Evolutionary conservation across 495 filamentous ascomycete species (phyloP).

Genomic region (Daldinia decipiens): DNA sequence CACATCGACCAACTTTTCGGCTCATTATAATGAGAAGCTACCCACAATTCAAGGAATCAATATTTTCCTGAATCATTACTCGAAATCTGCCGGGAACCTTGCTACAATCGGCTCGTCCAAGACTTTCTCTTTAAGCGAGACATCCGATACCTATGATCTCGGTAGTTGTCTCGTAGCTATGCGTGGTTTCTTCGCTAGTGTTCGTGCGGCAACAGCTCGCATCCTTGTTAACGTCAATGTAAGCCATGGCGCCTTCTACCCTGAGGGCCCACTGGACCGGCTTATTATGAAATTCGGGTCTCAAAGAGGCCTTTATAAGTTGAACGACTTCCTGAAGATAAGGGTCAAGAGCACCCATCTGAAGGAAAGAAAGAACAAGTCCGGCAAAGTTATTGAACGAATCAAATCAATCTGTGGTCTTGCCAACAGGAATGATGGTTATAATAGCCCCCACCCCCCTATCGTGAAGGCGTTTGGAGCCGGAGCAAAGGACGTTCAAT

Average conservation of each 20-base stretch:
- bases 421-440: constrained; percentile 49
- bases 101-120: constrained; percentile 38
- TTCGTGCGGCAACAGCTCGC: constrained; percentile 66
- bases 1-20: constrained; percentile 52
- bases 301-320: not conserved
- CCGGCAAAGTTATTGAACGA: constrained; percentile 48
- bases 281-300: constrained; percentile 14
- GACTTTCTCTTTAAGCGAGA: constrained; percentile 35
- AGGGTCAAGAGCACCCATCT: constrained; percentile 59
- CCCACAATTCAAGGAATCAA: constrained; percentile 52
- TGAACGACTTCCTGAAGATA: constrained; percentile 49
- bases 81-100: constrained; percentile 35
- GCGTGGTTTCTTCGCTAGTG: constrained; percentile 67
- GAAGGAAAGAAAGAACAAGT: constrained; percentile 49
- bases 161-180: constrained; percentile 59
- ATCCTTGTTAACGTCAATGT: constrained; percentile 64
- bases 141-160: constrained; percentile 18
- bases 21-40: constrained; percentile 52
- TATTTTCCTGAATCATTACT: constrained; percentile 48
- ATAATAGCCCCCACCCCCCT: constrained; percentile 49
- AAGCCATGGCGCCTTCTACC: constrained; percentile 46
- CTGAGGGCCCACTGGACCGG: constrained; percentile 29
- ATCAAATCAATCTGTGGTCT: constrained; percentile 58
- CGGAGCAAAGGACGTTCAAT: constrained; percentile 62
- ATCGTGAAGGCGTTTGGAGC: constrained; percentile 53